These are phyloP conservation scores for Grammothele lineata DNA, from an alignment of 768 basidiomycete species.

Conservation along the genomic window DNA sequence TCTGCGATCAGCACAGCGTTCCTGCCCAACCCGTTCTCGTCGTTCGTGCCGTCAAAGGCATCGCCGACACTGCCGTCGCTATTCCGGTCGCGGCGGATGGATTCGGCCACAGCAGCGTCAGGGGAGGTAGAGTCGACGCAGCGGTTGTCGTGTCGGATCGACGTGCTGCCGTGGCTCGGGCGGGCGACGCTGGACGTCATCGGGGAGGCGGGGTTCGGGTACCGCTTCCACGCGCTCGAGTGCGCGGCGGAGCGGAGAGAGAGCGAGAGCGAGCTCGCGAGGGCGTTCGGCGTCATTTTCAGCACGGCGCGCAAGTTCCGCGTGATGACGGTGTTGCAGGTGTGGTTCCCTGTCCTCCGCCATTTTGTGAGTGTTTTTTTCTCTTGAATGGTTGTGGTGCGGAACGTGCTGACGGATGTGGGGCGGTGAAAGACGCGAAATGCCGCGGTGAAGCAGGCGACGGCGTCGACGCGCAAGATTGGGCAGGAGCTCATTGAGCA, in stretches of 20 bases:
- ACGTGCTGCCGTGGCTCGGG: slow-evolving; percentile 62
- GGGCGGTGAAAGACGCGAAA: slow-evolving; percentile 36
- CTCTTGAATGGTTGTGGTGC: not conserved
- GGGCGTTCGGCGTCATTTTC: slow-evolving; percentile 52
- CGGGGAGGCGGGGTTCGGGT: slow-evolving; percentile 65
- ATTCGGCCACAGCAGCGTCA: not conserved
- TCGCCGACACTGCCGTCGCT: slow-evolving; percentile 4
- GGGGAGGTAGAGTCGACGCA: not conserved
- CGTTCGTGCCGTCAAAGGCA: slow-evolving; percentile 20
- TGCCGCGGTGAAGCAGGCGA: slow-evolving; percentile 38
- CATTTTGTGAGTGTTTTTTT: slow-evolving; percentile 41
- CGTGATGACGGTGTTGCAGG: slow-evolving; percentile 47
- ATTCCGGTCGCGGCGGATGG: not conserved
- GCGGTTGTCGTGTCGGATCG: slow-evolving; percentile 30
- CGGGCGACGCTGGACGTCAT: slow-evolving; percentile 75
- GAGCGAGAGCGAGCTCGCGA: slow-evolving; percentile 48
- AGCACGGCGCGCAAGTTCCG: slow-evolving; percentile 48
- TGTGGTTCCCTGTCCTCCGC: slow-evolving; percentile 54
- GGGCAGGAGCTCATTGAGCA: slow-evolving; percentile 50
- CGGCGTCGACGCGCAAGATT: slow-evolving; percentile 46
- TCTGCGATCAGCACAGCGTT: slow-evolving; percentile 13
- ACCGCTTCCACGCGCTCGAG: slow-evolving; percentile 49
- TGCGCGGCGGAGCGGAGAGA: slow-evolving; percentile 24
- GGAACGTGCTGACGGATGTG: not conserved
- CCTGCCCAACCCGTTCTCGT: slow-evolving; percentile 23